These are phyloP conservation scores for Lasiodiplodia gonubiensis DNA, from an alignment of 2,329 filamentous ascomycete genomes.

Conservation along the genomic window DNA sequence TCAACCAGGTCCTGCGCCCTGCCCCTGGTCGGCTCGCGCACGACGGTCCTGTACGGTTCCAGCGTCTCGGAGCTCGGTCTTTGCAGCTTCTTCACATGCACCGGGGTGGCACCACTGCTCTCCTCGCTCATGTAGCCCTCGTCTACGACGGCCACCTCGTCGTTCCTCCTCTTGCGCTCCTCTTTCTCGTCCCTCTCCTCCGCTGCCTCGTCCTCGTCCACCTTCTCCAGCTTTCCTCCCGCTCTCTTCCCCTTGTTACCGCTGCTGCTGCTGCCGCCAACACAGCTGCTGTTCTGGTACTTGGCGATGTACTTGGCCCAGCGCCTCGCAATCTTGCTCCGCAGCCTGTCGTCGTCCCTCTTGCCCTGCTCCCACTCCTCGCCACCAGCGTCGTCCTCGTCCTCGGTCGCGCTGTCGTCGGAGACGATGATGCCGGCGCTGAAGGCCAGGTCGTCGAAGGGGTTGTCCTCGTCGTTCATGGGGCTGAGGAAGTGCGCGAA, in stretches of 20 bases:
- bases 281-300: constrained; percentile 36
- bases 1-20: constrained; percentile 44
- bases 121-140: constrained; percentile 29
- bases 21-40: constrained; percentile 43
- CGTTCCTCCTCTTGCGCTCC: constrained; percentile 31
- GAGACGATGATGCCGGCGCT: constrained; percentile 47
- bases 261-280: neutral
- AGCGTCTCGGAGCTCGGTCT: constrained; percentile 11
- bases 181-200: constrained; percentile 37
- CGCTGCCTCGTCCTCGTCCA: neutral
- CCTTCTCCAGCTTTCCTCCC: neutral
- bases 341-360: constrained; percentile 42
- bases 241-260: neutral
- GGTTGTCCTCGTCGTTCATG: constrained; percentile 47
- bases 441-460: constrained; percentile 38
- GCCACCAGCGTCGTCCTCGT: constrained; percentile 14
- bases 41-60: constrained; percentile 33
- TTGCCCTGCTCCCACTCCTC: constrained; percentile 37
- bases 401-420: constrained; percentile 34
- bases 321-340: constrained; percentile 45
- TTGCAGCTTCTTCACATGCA: constrained; percentile 5
- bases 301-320: constrained; percentile 49
- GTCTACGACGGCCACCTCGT: constrained; percentile 22
- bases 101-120: constrained; percentile 10
- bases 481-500: constrained; percentile 52